Conservation (phyloP, 2,329 filamentous ascomycete species). For the Trichothecium roseum region DNA sequence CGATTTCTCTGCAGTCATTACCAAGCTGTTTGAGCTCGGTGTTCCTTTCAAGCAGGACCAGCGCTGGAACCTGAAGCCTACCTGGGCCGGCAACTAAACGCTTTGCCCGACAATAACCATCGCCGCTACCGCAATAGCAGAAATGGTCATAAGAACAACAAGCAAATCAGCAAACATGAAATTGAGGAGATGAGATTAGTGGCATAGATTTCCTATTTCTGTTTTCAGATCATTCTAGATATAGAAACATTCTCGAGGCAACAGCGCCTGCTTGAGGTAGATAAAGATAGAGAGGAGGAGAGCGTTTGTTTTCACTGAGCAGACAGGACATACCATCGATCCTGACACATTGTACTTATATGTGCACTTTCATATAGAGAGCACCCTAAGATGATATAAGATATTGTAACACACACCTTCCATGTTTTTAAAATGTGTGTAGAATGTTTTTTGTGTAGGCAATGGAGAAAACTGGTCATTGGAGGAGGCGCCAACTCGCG, state of each 20-base stretch:
- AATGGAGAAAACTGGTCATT: too few relatives aligned
- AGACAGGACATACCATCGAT: not conserved
- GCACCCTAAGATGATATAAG: too few relatives aligned
- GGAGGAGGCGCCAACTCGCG: too few relatives aligned
- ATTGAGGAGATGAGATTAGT: not conserved
- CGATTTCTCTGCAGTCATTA: conserved; percentile 72
- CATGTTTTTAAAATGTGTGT: too few relatives aligned
- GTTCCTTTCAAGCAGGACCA: conserved; percentile 71
- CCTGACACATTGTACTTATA: not conserved
- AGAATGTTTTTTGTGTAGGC: too few relatives aligned
- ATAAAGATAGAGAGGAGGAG: not conserved
- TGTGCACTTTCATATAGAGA: too few relatives aligned
- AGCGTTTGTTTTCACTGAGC: too few relatives aligned
- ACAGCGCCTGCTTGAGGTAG: too few relatives aligned
- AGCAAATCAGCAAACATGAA: not conserved
- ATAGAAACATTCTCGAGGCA: conserved; percentile 2
- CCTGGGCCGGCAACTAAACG: conserved; percentile 22
- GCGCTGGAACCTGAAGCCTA: conserved; percentile 55
- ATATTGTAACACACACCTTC: too few relatives aligned
- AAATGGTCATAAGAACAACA: too few relatives aligned
- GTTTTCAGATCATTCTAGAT: not conserved
- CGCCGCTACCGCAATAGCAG: too few relatives aligned
- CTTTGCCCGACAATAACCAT: not conserved
- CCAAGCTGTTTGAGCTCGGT: conserved; percentile 85
- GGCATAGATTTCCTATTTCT: too few relatives aligned